A percentile compares a stretch with the other conserved stretches of the same genome.
Conservation (phyloP, 2,329 filamentous ascomycete genomes). For the Alternaria sp. region DNA sequence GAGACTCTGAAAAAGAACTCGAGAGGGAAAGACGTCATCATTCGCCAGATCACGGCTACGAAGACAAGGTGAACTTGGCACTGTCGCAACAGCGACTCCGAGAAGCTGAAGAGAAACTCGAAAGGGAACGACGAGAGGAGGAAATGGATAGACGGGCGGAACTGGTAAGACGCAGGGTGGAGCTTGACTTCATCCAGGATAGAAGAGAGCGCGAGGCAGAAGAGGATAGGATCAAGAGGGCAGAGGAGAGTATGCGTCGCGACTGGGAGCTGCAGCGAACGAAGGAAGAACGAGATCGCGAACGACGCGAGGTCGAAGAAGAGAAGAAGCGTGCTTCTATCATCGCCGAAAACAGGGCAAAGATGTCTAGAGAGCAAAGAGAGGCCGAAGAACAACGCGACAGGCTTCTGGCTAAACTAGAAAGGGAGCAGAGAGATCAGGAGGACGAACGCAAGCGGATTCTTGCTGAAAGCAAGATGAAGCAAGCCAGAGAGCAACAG, state of each 20-base stretch:
- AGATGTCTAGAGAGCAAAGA: conserved; percentile 30
- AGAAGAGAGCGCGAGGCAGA: conserved; percentile 42
- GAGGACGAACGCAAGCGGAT: conserved; percentile 40
- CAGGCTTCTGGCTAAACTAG: conserved; percentile 34
- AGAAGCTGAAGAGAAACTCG: conserved; percentile 47
- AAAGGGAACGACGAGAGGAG: conserved; percentile 46
- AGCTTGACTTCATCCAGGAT: conserved; percentile 50
- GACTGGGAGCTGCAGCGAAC: conserved; percentile 44
- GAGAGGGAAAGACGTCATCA: conserved; percentile 35
- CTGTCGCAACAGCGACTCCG: conserved; percentile 46
- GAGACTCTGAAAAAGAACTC: conserved; percentile 46
- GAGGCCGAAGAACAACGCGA: conserved; percentile 37
- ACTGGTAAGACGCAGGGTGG: conserved; percentile 42
- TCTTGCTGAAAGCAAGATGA: conserved; percentile 41
- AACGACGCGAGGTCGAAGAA: conserved; percentile 51
- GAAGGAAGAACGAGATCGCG: conserved; percentile 44
- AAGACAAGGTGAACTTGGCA: conserved; percentile 46
- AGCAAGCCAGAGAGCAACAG: conserved; percentile 37
- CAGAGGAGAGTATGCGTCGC: conserved; percentile 43
- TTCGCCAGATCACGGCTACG: conserved; percentile 19
- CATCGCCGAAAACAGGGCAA: conserved; percentile 45
- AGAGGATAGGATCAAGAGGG: conserved; percentile 33
- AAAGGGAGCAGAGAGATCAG: conserved; percentile 37
- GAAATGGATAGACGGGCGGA: conserved; percentile 50
- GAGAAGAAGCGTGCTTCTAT: conserved; percentile 52